Conservation (phyloP, 768 basidiomycete species). For the Strobilomyces confusus region DNA sequence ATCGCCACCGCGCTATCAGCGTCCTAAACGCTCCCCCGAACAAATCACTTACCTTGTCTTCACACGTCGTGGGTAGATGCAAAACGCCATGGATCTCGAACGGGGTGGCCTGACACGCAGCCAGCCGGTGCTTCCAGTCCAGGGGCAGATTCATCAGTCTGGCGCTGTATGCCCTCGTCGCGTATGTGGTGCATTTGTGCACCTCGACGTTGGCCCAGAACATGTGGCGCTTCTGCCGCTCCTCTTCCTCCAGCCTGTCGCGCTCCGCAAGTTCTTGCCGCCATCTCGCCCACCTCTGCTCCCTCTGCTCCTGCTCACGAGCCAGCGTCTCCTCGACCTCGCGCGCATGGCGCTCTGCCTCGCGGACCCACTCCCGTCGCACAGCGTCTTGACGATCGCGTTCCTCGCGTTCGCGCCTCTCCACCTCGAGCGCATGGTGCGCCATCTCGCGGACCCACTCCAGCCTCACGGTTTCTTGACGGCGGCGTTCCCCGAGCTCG, state of each 20-base stretch:
- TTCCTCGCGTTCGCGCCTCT: not conserved
- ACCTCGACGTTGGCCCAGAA: conserved; percentile 17
- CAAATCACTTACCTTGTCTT: conserved; percentile 18
- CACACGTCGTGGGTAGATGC: conserved; percentile 17
- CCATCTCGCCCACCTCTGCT: not conserved
- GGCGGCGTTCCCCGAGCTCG: too few relatives aligned
- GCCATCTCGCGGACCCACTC: conserved; percentile 6
- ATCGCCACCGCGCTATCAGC: not conserved
- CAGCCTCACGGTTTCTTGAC: conserved; percentile 1
- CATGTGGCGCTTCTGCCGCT: conserved; percentile 23
- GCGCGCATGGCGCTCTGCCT: not conserved
- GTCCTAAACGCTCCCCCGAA: too few relatives aligned
- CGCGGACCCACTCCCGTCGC: not conserved
- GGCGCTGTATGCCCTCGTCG: conserved; percentile 28
- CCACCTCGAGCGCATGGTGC: not conserved
- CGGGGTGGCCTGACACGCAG: conserved; percentile 20
- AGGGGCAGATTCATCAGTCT: conserved; percentile 26
- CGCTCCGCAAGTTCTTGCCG: conserved; percentile 3
- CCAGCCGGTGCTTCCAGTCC: conserved; percentile 14
- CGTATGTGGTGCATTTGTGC: conserved; percentile 25
- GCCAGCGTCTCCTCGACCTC: not conserved
- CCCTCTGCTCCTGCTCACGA: not conserved
- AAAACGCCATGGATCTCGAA: conserved; percentile 21
- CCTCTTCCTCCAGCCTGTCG: conserved; percentile 19
- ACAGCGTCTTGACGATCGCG: not conserved